Conservation (phyloP, 2,329 filamentous ascomycete species). For the Fusarium pininemorale region DNA sequence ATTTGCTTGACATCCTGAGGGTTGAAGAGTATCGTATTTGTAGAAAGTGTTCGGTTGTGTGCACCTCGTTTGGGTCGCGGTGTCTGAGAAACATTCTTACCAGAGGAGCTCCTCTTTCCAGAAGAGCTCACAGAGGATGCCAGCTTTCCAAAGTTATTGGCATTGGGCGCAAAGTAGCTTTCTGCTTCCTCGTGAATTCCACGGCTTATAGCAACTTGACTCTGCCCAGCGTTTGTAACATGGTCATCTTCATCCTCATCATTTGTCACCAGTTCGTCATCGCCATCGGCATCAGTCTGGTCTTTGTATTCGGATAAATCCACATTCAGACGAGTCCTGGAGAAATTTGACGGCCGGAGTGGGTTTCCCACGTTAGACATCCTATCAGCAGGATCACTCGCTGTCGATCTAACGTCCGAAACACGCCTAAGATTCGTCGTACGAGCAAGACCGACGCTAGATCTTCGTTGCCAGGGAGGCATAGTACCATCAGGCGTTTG, state of each 20-base stretch:
- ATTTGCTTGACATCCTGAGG: constrained; percentile 61
- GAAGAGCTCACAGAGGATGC: constrained; percentile 49
- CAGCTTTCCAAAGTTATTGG: constrained; percentile 52
- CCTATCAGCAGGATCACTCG: constrained; percentile 72
- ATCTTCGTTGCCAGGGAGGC: constrained; percentile 60
- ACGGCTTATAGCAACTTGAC: constrained; percentile 40
- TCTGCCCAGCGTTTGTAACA: constrained; percentile 53
- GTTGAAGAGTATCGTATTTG: constrained; percentile 85
- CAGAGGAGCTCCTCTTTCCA: constrained; percentile 43
- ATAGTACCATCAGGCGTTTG: constrained; percentile 57
- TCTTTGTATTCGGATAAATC: constrained; percentile 57
- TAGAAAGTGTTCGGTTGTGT: constrained; percentile 80
- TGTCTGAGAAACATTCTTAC: constrained; percentile 44
- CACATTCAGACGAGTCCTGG: constrained; percentile 50
- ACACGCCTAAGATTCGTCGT: constrained; percentile 59
- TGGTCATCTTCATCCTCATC: constrained; percentile 74
- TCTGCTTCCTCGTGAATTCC: constrained; percentile 48
- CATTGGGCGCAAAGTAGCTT: constrained; percentile 65
- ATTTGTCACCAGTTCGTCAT: constrained; percentile 88
- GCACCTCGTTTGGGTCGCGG: constrained; percentile 51
- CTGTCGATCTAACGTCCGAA: constrained; percentile 67
- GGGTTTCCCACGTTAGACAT: constrained; percentile 60
- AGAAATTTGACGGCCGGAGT: constrained; percentile 42
- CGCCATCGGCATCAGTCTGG: constrained; percentile 85
- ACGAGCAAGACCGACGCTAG: constrained; percentile 62